These are phyloP conservation scores for Sporobolus alterniflorus DNA, from an alignment of 202 grass and related monocot species.

Conservation along the genomic window DNA sequence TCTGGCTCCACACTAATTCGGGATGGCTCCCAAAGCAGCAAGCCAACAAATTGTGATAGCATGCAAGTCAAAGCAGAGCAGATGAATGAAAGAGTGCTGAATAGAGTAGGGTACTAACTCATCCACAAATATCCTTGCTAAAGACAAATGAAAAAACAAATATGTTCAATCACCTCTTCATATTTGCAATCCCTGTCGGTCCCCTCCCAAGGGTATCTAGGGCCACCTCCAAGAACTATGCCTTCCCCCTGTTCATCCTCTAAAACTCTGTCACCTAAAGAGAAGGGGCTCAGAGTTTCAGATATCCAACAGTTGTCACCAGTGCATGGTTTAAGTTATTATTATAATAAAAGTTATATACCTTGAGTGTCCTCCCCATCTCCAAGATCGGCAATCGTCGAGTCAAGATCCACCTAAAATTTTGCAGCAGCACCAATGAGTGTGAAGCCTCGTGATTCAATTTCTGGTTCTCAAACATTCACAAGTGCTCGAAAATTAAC, in stretches of 20 bases:
- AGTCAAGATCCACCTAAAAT: slow-evolving; percentile 50
- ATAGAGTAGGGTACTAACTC: background rate
- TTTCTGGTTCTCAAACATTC: background rate
- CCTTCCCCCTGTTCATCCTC: slow-evolving; percentile 54
- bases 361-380: slow-evolving; percentile 22
- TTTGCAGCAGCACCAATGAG: background rate
- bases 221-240: slow-evolving; percentile 49
- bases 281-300: background rate
- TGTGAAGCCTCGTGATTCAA: background rate
- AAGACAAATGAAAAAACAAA: background rate
- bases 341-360: background rate
- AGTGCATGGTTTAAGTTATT: background rate
- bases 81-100: background rate
- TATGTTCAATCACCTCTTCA: slow-evolving; percentile 47
- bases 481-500: slow-evolving; percentile 16
- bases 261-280: slow-evolving; percentile 38
- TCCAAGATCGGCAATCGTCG: background rate
- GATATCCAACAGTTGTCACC: background rate
- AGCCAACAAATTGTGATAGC: background rate
- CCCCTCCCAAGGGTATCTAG: slow-evolving; percentile 58
- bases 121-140: background rate
- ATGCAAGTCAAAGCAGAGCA: background rate
- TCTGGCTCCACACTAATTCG: background rate
- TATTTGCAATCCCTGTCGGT: slow-evolving; percentile 61
- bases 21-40: background rate